A percentile compares a stretch with the other conserved stretches of the same genome.
Conservation (phyloP, 805 yeast species). For the Metschnikowia continentalis region DNA sequence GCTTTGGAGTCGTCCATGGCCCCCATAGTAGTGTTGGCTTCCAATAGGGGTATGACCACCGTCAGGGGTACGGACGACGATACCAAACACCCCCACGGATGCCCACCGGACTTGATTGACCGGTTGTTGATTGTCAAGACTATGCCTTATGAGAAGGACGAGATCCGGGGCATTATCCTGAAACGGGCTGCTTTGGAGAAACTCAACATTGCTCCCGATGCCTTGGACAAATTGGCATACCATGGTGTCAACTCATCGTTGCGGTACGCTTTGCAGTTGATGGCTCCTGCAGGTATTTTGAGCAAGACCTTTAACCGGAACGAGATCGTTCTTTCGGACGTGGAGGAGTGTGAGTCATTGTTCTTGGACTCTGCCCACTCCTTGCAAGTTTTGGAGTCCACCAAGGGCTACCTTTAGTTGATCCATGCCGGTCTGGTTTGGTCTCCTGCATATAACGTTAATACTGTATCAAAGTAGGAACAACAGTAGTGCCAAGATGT, state of each 20-base stretch:
- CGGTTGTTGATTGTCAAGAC: conserved; percentile 90
- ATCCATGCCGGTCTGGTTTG: too few relatives aligned
- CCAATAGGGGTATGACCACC: conserved; percentile 90
- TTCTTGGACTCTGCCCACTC: conserved; percentile 86
- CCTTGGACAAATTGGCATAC: conserved; percentile 66
- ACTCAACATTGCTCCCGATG: conserved; percentile 60
- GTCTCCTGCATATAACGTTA: too few relatives aligned
- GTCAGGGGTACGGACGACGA: conserved; percentile 87
- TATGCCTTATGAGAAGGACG: conserved; percentile 78
- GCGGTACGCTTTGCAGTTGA: conserved; percentile 86
- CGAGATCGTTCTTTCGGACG: conserved; percentile 63
- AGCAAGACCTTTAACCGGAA: conserved; percentile 68
- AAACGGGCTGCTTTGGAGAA: conserved; percentile 80
- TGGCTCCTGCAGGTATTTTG: conserved; percentile 86
- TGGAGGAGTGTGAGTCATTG: conserved; percentile 77
- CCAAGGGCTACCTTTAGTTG: conserved; percentile 30
- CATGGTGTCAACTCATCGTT: conserved; percentile 76
- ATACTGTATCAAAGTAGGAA: too few relatives aligned
- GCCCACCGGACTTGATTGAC: conserved; percentile 92
- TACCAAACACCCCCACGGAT: conserved; percentile 87
- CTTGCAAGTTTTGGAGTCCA: conserved; percentile 58
- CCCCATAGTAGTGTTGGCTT: conserved; percentile 92
- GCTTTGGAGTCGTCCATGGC: conserved; percentile 91
- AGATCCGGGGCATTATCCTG: conserved; percentile 74
- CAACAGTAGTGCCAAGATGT: too few relatives aligned